These are phyloP conservation scores for Fusarium sp. DNA, from an alignment of 2,329 filamentous ascomycete species.

Conservation along the genomic window DNA sequence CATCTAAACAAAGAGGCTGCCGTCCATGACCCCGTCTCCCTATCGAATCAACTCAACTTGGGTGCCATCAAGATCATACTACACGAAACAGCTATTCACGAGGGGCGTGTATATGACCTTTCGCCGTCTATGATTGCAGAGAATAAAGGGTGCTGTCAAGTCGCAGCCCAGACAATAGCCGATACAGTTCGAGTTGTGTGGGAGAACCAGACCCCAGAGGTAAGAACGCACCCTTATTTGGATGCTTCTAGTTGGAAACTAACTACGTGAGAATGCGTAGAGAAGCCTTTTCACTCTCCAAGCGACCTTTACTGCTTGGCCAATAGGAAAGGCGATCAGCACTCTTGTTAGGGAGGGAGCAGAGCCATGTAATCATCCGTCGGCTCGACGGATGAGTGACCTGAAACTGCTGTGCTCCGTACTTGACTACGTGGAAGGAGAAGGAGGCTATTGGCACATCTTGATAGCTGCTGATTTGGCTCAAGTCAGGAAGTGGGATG, in stretches of 20 bases:
- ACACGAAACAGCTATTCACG: background rate
- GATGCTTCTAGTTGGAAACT: background rate
- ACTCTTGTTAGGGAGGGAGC: background rate
- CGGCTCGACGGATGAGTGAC: background rate
- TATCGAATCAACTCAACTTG: background rate
- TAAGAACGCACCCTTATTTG: background rate
- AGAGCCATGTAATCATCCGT: rapidly evolving
- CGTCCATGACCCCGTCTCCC: background rate
- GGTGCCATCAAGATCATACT: background rate
- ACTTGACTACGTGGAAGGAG: background rate
- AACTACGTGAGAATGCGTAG: background rate
- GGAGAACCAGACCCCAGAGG: background rate
- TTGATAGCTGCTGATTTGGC: background rate
- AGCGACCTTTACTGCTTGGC: background rate
- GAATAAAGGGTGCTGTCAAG: background rate
- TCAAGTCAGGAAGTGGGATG: background rate
- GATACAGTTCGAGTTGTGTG: background rate
- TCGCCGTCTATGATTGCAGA: background rate
- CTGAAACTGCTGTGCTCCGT: background rate
- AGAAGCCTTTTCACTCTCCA: background rate
- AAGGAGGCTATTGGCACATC: background rate
- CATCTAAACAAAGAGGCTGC: background rate
- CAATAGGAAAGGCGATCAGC: background rate
- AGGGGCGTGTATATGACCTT: background rate
- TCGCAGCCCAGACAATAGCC: background rate